Evolutionary conservation across 352 stramenopile genomes (phyloP).

Genomic region (Phytopythium mirpurense): DNA sequence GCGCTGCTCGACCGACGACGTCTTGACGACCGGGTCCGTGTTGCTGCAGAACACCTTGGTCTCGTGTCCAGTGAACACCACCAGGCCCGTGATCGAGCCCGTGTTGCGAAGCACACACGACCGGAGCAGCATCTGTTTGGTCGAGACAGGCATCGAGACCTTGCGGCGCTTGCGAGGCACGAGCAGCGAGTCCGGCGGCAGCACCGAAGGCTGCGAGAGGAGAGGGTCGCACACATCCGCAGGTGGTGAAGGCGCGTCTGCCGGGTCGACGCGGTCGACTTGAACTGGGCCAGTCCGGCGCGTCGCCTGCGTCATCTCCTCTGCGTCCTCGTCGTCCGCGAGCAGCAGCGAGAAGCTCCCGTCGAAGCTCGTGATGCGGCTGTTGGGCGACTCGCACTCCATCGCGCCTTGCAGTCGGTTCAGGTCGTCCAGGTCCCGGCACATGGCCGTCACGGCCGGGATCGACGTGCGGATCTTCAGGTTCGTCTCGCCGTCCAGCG

Average conservation of each 20-base stretch:
- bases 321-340: conserved; percentile 4
- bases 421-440: conserved; percentile 21
- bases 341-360: conserved; percentile 55
- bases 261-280: conserved; percentile 3
- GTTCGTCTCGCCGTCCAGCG: conserved; percentile 80
- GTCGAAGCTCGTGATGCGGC: conserved; percentile 80
- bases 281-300: conserved; percentile 14
- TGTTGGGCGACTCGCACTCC: conserved; percentile 79
- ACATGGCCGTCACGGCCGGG: conserved; percentile 36
- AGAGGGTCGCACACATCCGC: neutral
- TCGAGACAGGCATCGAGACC: conserved; percentile 56
- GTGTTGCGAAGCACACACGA: conserved; percentile 89
- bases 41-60: conserved; percentile 85
- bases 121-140: conserved; percentile 88
- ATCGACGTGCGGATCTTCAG: conserved; percentile 80
- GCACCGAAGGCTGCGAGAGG: neutral
- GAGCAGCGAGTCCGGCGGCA: conserved; percentile 1
- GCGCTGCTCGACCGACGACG: conserved; percentile 66
- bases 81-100: conserved; percentile 68
- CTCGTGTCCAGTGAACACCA: conserved; percentile 88
- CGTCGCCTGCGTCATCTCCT: neutral
- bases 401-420: conserved; percentile 50
- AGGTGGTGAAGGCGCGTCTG: neutral
- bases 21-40: conserved; percentile 71
- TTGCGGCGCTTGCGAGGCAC: neutral